Evolutionary conservation across 371 early-diverging fungal species (phyloP).

Genomic region (Mortierella sp.): DNA sequence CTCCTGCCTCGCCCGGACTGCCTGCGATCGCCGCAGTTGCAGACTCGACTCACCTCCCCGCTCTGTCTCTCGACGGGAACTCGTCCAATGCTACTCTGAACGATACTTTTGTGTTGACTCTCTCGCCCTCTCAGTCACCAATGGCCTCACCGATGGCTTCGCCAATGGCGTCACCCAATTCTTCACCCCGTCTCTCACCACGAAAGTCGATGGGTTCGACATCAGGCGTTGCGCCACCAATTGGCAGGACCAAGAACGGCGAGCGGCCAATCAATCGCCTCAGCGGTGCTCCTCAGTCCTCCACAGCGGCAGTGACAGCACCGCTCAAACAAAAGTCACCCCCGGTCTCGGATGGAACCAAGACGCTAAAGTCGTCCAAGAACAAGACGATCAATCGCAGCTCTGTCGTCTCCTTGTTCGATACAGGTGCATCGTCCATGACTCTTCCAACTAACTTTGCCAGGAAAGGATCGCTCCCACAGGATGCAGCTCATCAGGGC

Average conservation of each 20-base stretch:
- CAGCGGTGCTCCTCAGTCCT: background rate
- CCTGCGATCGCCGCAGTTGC: slow-evolving; percentile 35
- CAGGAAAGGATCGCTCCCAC: slow-evolving; percentile 47
- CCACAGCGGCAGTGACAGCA: background rate
- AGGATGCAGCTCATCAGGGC: slow-evolving; percentile 24
- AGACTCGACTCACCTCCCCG: slow-evolving; percentile 2
- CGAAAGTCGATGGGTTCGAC: slow-evolving; percentile 11
- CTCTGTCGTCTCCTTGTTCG: slow-evolving; percentile 43
- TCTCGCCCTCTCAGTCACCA: slow-evolving; percentile 46
- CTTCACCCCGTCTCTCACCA: slow-evolving; percentile 41
- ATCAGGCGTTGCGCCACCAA: background rate
- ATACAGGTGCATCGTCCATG: slow-evolving; percentile 44
- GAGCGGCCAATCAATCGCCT: slow-evolving; percentile 21
- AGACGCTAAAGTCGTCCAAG: slow-evolving; percentile 47
- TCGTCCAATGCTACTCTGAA: background rate
- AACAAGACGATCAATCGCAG: slow-evolving; percentile 43
- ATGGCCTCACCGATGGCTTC: slow-evolving; percentile 5
- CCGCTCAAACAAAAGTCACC: slow-evolving; percentile 21
- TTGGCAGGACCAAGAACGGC: slow-evolving; percentile 12
- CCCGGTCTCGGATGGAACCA: slow-evolving; percentile 19
- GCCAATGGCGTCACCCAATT: slow-evolving; percentile 7
- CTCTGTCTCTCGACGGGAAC: slow-evolving; percentile 25
- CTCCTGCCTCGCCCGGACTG: slow-evolving; percentile 44
- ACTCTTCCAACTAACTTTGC: slow-evolving; percentile 57
- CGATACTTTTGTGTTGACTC: slow-evolving; percentile 13